phyloP scores from a whole-genome alignment of 2,329 filamentous ascomycete genomes.

The Fusarium sp. region DNA sequence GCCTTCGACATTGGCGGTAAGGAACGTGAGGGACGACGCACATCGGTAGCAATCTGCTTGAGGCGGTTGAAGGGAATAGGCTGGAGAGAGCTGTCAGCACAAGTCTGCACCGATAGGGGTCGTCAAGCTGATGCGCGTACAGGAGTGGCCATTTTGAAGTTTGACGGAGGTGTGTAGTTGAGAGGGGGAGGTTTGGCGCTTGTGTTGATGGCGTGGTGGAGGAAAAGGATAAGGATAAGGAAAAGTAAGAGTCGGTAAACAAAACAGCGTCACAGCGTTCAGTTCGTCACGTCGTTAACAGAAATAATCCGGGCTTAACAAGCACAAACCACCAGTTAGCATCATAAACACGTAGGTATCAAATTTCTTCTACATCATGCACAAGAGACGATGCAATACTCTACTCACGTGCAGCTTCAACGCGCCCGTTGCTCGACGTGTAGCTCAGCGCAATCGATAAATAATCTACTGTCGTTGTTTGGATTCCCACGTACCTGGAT shows the following conservation, averaged over 20 bases:
- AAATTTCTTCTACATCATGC: conserved; percentile 27
- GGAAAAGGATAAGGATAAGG: conserved; percentile 8
- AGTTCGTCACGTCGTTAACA: conserved; percentile 43
- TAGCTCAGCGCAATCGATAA: conserved; percentile 2
- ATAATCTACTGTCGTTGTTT: conserved; percentile 27
- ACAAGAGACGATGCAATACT: conserved; percentile 1
- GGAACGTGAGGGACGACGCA: conserved; percentile 57
- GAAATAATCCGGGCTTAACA: conserved; percentile 33
- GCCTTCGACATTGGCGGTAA: conserved; percentile 35
- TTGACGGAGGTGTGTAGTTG: conserved; percentile 28
- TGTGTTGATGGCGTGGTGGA: conserved; percentile 41
- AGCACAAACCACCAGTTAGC: conserved; percentile 30
- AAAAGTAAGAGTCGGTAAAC: conserved; percentile 45
- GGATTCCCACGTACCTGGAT: conserved; percentile 37
- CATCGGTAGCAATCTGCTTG: conserved; percentile 87
- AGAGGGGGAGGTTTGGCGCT: conserved; percentile 37
- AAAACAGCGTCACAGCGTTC: conserved; percentile 42
- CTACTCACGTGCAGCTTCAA: conserved; percentile 25
- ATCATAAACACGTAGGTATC: conserved; percentile 18
- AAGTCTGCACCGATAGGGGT: neutral
- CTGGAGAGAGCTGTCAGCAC: conserved; percentile 57
- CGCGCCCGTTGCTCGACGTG: conserved; percentile 11
- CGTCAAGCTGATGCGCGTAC: conserved; percentile 40
- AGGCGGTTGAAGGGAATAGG: conserved; percentile 82
- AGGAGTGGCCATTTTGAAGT: conserved; percentile 53